These are phyloP conservation scores for Chlamydomonas applanata DNA, from an alignment of 139 green algal species.

Conservation along the genomic window DNA sequence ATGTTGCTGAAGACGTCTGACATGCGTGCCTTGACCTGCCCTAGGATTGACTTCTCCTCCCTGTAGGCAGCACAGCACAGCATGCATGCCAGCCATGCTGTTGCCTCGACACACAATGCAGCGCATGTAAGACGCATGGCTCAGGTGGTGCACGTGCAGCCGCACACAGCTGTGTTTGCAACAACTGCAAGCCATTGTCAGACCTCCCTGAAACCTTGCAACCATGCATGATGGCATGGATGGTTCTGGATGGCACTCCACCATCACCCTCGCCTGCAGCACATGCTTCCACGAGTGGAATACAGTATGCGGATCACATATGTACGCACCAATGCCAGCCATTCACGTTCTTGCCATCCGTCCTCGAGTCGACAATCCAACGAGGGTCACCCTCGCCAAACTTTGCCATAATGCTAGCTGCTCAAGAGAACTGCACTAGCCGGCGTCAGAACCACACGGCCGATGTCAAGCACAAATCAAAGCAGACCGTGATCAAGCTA, in stretches of 20 bases:
- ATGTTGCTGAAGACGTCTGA: too few species aligned
- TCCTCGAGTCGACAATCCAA: constrained; percentile 34
- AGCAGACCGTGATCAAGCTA: too few species aligned
- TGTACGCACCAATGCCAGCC: constrained; percentile 57
- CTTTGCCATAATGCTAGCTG: too few species aligned
- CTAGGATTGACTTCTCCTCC: constrained; percentile 42
- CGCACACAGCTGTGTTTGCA: constrained; percentile 31
- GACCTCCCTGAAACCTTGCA: constrained; percentile 10
- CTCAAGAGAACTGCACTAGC: too few species aligned
- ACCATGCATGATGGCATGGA: too few species aligned
- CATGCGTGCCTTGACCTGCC: too few species aligned
- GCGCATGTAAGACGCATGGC: too few species aligned
- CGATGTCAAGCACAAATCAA: too few species aligned
- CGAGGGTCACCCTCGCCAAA: constrained; percentile 22
- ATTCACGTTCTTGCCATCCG: constrained; percentile 39
- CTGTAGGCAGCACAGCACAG: constrained; percentile 15
- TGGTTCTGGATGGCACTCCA: too few species aligned
- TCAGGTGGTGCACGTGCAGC: too few species aligned
- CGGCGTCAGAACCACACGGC: too few species aligned
- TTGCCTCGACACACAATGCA: neutral
- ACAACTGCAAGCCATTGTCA: constrained; percentile 23
- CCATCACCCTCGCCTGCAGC: constrained; percentile 15
- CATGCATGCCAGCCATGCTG: constrained; percentile 32
- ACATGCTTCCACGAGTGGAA: constrained; percentile 45
- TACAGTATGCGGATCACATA: constrained; percentile 42